Base-by-base conservation (phyloP, 1,284 basidiomycete genomes). In the Ustanciosporium gigantosporum region DNA sequence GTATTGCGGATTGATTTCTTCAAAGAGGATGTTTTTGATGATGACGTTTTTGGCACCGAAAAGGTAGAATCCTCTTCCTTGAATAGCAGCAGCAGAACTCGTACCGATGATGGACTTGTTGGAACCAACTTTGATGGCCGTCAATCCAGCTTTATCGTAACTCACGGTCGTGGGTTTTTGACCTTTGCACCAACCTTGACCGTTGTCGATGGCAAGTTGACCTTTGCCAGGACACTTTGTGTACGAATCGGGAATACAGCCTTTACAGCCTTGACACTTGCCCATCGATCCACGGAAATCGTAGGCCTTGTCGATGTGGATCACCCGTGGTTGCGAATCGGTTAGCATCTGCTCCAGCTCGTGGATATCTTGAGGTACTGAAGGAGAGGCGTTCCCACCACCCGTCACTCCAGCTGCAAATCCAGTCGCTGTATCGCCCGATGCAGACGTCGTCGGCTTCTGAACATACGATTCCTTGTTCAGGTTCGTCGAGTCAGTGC, bases 321-420 rank as follows among this genome's bases (percentile, higher is more conserved):
- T 80, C 5, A 76, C 74, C 19, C 76, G 71, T 16, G 78, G 58
- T 4, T 71, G 68, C 19, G 61, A 59, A 44, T 79, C 73, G 21
- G 65, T 53, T 14, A 80, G 68, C 61, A 76, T 78, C n/a, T 53
- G 60, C 14, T 67, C 52, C 15, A 80, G 60, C 51, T 80, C 66
- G 16, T 70, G 57, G 16, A 69, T 48, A 25, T 74, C 76, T 2
- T 70, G 62, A 13, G 79, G 79, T 29, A 70, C 68, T 4, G 71
- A 60, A 0, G 74, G 62, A 2, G 74, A 50, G n/a, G 74, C 70
- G 25, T 47, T 71, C 8, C 79, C 79, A 22, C 79, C 79, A 9
- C 79, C 79, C 7, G 75, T 78, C 17, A 76, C 78, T 16, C 66
- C 64, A 1, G 78, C 68, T 13, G 76, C 81, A 17, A 64, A 68